These are phyloP conservation scores for Aspergillus udagawae DNA, from an alignment of 2,329 filamentous ascomycete genomes.

Conservation along the genomic window DNA sequence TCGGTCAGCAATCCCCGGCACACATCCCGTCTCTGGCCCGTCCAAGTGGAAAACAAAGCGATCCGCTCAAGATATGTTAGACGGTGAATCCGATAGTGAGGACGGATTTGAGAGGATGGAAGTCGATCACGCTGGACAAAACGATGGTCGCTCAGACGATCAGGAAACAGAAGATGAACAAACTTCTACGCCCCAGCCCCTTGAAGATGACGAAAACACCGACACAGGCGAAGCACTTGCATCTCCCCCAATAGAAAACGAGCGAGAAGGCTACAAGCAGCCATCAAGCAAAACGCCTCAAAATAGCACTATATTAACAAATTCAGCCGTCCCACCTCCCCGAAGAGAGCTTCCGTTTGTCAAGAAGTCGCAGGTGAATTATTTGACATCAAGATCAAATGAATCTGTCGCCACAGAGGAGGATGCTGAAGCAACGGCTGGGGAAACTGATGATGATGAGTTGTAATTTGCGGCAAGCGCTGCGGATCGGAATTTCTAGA, in stretches of 20 bases:
- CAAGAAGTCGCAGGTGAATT: slow-evolving; percentile 13
- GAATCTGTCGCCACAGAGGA: neutral
- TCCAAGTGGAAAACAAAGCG: slow-evolving; percentile 25
- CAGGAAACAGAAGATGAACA: slow-evolving; percentile 25
- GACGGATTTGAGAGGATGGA: slow-evolving; percentile 38
- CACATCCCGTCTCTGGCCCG: slow-evolving; percentile 9
- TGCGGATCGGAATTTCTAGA: neutral
- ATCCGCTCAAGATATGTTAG: slow-evolving; percentile 15
- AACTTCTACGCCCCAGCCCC: slow-evolving; percentile 27
- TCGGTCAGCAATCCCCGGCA: slow-evolving; percentile 14
- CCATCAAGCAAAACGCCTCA: neutral
- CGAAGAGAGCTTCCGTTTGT: slow-evolving; percentile 41
- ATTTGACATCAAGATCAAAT: neutral
- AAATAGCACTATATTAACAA: slow-evolving; percentile 8
- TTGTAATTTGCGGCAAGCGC: slow-evolving; percentile 18
- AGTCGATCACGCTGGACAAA: slow-evolving; percentile 19
- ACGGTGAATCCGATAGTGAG: slow-evolving; percentile 26
- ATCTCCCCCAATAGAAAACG: neutral
- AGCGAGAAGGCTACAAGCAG: slow-evolving; percentile 1
- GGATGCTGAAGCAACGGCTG: slow-evolving; percentile 24
- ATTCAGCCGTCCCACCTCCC: slow-evolving; percentile 30
- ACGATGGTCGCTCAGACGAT: slow-evolving; percentile 8
- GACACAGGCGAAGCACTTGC: slow-evolving; percentile 28
- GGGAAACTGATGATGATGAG: slow-evolving; percentile 43
- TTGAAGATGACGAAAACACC: slow-evolving; percentile 30